Evolutionary conservation across 208 protist genomes (phyloP).

Genomic region (Trypanosoma platydactyli): DNA sequence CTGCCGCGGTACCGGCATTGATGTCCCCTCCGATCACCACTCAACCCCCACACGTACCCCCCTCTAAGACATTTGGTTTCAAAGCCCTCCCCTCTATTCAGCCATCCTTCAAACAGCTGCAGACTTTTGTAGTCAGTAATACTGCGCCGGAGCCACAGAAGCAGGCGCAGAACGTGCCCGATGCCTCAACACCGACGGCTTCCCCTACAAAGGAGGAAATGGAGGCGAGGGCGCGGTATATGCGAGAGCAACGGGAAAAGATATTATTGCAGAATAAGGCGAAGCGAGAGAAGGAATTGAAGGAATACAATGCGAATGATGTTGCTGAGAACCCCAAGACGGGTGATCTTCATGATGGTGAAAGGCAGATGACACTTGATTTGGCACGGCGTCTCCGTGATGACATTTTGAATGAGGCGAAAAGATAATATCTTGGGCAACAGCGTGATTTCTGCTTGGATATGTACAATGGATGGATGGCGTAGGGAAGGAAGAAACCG

Average conservation of each 20-base stretch:
- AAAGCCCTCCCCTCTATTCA: constrained; percentile 46
- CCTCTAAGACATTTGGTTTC: constrained; percentile 32
- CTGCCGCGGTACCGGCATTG: constrained; percentile 10
- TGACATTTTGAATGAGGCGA: constrained; percentile 70
- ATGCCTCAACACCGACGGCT: background rate
- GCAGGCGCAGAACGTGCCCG: background rate
- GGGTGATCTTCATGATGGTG: constrained; percentile 21
- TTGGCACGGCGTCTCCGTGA: constrained; percentile 82
- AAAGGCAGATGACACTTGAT: constrained; percentile 74
- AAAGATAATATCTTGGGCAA: constrained; percentile 29
- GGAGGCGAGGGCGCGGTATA: constrained; percentile 68
- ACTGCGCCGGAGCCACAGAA: constrained; percentile 2
- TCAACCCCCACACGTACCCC: constrained; percentile 6
- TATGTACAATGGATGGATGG: too few species aligned
- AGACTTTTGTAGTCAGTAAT: constrained; percentile 20
- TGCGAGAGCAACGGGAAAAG: constrained; percentile 82
- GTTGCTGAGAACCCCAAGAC: background rate
- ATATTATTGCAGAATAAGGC: constrained; percentile 79
- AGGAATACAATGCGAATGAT: constrained; percentile 41
- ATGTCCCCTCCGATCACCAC: constrained; percentile 2
- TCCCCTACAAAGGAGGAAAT: constrained; percentile 62
- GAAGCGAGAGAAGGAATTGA: constrained; percentile 66
- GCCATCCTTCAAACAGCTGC: constrained; percentile 41
- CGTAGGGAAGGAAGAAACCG: too few species aligned
- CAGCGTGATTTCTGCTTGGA: too few species aligned